Evolutionary conservation across 192 early-diverging fungal genomes (phyloP), one percentile per base, ranked within the genome.

Genomic region (Rhizophagus clarus): DNA sequence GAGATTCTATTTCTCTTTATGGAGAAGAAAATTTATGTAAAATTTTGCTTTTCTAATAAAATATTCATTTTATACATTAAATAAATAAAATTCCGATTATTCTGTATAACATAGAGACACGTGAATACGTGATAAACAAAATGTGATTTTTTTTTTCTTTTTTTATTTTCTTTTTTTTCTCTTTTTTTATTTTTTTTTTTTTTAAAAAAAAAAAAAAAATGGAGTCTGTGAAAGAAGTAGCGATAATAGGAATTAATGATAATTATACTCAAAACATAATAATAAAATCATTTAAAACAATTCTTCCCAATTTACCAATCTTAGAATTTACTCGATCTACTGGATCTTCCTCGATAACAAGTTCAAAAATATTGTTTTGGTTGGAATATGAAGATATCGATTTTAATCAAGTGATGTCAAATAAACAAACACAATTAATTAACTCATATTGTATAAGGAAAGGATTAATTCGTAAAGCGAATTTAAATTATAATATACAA

Each of bases 361-460:
- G 10, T 26, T 24, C 64, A 67, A 31, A 31, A 20, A 31, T 37
- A n/a, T 37, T 88, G 6, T 82, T 83, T 79, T 92, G 91, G 91
- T 86, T 90, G 64, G 91, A 92, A 60, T 92, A 92, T 82, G 91
- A 92, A 64, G 81, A 85, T 15, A 87, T 92, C 31, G 85, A 92
- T 80, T 92, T 90, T 90, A 81, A 83, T 61, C 72, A 77, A 14
- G 75, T 90, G 17, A 82, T 85, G 34, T 75, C 81, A 15, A 82
- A 82, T 26, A 10, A 45, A 10, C 45, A 66, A 20, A 72, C 56
- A 17, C 80, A 66, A 1, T 62, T 90, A 14, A 80, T 86, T 34
- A 90, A 81, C 75, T 88, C 91, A 42, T 92, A 91, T 72, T 92
- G 90, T 79, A 89, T 90, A 61, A 87, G 91, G 66, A 92, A 91